These are phyloP conservation scores for Zygnema circumcarinatum DNA, from an alignment of 139 green algal species.

Conservation along the genomic window DNA sequence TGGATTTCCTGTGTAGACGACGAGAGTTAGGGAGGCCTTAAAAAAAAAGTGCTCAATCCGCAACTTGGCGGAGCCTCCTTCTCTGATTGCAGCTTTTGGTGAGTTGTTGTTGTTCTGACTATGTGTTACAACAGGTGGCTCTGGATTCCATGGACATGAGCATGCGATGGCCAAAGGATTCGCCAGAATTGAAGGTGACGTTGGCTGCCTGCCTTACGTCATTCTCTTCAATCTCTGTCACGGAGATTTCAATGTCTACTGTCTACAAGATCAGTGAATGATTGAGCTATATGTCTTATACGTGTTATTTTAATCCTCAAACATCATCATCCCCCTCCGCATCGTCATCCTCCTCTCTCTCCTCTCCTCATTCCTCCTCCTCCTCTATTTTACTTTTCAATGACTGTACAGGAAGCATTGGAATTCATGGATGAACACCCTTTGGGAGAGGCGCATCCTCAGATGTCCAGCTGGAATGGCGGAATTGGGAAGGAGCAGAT, in stretches of 20 bases:
- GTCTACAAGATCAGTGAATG: too few species aligned
- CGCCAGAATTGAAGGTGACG: slow-evolving; percentile 52
- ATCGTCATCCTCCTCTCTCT: neutral
- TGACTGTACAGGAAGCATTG: slow-evolving; percentile 62
- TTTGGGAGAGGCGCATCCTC: slow-evolving; percentile 57
- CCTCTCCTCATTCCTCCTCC: neutral
- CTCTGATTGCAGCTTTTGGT: too few species aligned
- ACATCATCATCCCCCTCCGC: neutral
- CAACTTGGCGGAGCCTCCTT: too few species aligned
- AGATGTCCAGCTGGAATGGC: slow-evolving; percentile 76
- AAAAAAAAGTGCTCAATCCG: too few species aligned
- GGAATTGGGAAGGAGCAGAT: slow-evolving; percentile 64
- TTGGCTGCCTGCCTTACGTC: slow-evolving; percentile 32
- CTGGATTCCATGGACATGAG: slow-evolving; percentile 81
- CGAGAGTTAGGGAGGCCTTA: too few species aligned
- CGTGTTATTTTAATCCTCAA: too few species aligned
- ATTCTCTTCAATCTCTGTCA: slow-evolving; percentile 8
- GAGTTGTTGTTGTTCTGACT: too few species aligned
- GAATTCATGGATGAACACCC: slow-evolving; percentile 65
- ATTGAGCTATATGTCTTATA: too few species aligned
- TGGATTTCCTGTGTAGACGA: too few species aligned
- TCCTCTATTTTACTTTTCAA: neutral
- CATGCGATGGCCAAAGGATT: slow-evolving; percentile 61
- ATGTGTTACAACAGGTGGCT: too few species aligned
- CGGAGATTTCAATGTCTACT: too few species aligned